Evolutionary conservation across 192 early-diverging fungal genomes (phyloP).

Genomic region (Coemansia interrupta): DNA sequence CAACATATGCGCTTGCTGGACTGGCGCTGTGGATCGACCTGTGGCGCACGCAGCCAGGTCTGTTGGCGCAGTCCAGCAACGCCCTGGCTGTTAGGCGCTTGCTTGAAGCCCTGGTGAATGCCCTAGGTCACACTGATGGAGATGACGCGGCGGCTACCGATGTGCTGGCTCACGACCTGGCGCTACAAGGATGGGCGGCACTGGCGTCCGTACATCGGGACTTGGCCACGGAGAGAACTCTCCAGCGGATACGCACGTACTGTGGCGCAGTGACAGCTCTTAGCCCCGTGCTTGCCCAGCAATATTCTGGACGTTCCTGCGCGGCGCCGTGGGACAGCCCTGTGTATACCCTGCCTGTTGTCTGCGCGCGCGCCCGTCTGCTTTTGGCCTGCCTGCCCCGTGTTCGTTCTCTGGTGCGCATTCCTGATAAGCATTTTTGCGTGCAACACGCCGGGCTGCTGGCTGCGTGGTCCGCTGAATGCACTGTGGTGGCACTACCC

Average conservation of each 20-base stretch:
- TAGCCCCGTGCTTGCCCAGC: neutral
- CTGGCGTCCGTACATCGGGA: neutral
- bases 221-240: too few species aligned
- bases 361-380: constrained; percentile 16
- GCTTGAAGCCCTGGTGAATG: too few species aligned
- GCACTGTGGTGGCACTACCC: too few species aligned
- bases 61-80: constrained; percentile 30
- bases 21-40: constrained; percentile 40
- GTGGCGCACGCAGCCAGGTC: constrained; percentile 25
- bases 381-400: neutral
- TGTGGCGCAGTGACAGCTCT: neutral
- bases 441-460: too few species aligned
- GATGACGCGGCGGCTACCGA: too few species aligned
- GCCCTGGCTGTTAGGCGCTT: neutral
- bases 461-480: too few species aligned
- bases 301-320: neutral
- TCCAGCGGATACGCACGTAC: too few species aligned
- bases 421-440: too few species aligned
- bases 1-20: constrained; percentile 31
- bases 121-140: too few species aligned
- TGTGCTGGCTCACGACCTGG: constrained; percentile 36
- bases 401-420: too few species aligned
- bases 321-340: neutral
- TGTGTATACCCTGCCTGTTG: constrained; percentile 5
- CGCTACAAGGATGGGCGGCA: constrained; percentile 39